Evolutionary conservation across 2,329 filamentous ascomycete species (phyloP), one percentile per base, ranked within the genome.

Genomic region (Curvularia spicifera): DNA sequence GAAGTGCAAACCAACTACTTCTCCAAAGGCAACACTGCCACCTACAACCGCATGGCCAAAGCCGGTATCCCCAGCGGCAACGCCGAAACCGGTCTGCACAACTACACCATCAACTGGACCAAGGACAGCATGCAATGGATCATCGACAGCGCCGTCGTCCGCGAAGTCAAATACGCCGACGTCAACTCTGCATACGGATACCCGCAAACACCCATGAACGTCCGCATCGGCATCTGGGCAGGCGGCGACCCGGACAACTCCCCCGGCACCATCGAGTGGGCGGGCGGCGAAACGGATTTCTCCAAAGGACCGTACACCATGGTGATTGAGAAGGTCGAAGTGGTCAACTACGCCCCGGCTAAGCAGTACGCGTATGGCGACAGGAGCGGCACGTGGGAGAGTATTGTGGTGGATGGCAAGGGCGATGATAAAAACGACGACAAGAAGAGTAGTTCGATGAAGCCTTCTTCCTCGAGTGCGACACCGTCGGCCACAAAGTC

Each of bases 1-100:
- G 78, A 83, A 33, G 89, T 85, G 5, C 83, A 90, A 68, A 88
- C 85, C 65, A 93, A 94, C 80, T 94, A 89, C 78, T 91, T 90
- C 78, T 53, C 70, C 31, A 46, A 56, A n/a, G 53, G 65, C 7
- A 59, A 64, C 76, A 86, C 84, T 51, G 83, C 82, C n/a, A 83
- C 82, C 59, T 91, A 87, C 77, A 85, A 91, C 78, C 87, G 89
- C 63, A 87, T 84, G 65, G 80, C 80, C 50, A 87, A 84, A 80
- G 81, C 87, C 67, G 58, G 79, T 5, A 81, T 90, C 45, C 64
- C 75, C 58, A 37, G 31, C 1, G 54, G 75, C 60, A 53, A 64
- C 18, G 83, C 88, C 29, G 85, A 84, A 69, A 77, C 80, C 39
- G 83, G 84, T 49, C 61, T 57, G 2, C 87, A 90, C 81, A 90